Evolutionary conservation across 352 stramenopile species (phyloP), one percentile per base, ranked within the genome.

Genomic region (Saprolegnia diclina): DNA sequence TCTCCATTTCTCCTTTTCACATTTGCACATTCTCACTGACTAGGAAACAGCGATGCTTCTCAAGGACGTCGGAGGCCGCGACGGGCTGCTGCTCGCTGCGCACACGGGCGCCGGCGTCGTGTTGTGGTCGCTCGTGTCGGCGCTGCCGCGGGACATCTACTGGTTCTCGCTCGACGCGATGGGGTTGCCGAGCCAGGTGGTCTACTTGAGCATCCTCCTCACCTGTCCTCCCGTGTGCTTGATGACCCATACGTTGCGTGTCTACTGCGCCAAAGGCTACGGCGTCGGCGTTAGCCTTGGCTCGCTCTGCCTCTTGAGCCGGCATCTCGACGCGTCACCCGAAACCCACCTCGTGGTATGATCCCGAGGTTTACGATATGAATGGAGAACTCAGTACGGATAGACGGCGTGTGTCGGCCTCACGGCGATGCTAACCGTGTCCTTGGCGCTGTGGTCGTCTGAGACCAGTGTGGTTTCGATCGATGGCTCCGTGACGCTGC

Each of bases 141-240:
- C 16, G 18, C 53, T 69, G 24, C 63, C 63, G 14, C 63, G 63
- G 1, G 63, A 69, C 21, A 26, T 62, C 9, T 69, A 69, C 38
- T 69, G 63, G 63, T 69, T 69, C 38, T 59, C 42, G 18, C 63
- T 69, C 37, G 4, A 57, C 10, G 53, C 44, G 21, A 69, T 69
- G 63, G 54, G 61, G 13, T 16, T 69, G 14, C 54, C 63, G 0
- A 40, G 10, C 53, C 35, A 69, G 18, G 18, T 69, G 19, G 32
- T 32, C 14, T 69, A 52, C 37, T 38, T 69, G 22, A 45, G 13
- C 21, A 56, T 66, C 18, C 0, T 69, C 11, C 32, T 69, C 32
- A 11, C 46, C 22, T 1, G 21, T 5, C 46, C 46, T 5, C 26
- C 63, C 9, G 11, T 42, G 22, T 21, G 37, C 13, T n/a, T 69